Evolutionary conservation across 495 filamentous ascomycete genomes (phyloP).

Genomic region (Paragyromitra xinjiangensis): DNA sequence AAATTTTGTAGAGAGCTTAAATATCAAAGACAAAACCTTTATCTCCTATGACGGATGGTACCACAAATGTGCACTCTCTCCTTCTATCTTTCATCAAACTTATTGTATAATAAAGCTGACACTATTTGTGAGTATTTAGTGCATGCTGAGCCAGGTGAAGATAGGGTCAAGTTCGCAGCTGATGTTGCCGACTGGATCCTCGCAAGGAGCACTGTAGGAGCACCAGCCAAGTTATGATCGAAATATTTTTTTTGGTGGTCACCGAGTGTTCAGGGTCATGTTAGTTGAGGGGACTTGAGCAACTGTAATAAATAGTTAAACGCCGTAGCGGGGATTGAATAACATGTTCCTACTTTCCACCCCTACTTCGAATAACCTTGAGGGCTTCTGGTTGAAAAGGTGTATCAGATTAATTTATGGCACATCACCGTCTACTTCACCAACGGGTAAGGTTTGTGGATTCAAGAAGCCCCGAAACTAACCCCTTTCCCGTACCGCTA

Average conservation of each 20-base stretch:
- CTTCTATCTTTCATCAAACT: neutral
- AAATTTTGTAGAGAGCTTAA: slow-evolving; percentile 63
- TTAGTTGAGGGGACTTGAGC: neutral
- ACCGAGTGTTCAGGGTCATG: neutral
- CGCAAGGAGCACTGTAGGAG: slow-evolving; percentile 57
- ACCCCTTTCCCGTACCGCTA: neutral
- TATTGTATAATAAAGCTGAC: neutral
- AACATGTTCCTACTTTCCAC: neutral
- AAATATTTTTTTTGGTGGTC: neutral
- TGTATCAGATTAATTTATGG: neutral
- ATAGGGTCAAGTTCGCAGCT: slow-evolving; percentile 68
- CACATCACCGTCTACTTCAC: neutral
- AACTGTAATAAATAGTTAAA: neutral
- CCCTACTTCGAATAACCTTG: neutral
- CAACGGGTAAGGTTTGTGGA: neutral
- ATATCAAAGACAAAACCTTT: slow-evolving; percentile 72
- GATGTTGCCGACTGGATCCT: slow-evolving; percentile 82
- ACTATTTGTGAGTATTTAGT: slow-evolving; percentile 58
- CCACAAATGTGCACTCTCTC: slow-evolving; percentile 67
- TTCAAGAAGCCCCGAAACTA: neutral
- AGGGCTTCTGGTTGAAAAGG: neutral
- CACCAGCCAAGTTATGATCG: slow-evolving; percentile 38
- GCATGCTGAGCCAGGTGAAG: slow-evolving; percentile 73
- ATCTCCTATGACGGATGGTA: slow-evolving; percentile 78
- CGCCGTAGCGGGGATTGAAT: neutral